phyloP scores from a whole-genome alignment of 129 eudicot genomes.

The Arctium lappa region DNA sequence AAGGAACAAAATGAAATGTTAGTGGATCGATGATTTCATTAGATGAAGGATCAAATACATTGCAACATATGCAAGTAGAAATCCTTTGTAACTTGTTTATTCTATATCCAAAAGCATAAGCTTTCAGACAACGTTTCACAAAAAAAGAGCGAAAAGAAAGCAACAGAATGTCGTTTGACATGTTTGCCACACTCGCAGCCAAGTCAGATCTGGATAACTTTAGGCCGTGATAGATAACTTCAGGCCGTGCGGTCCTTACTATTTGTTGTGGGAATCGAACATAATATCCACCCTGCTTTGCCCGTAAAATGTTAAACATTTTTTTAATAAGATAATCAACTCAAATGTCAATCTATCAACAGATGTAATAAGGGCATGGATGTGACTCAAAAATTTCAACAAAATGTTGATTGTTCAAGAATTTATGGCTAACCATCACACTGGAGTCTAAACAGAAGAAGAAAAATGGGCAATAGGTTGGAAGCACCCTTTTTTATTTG shows the following conservation, averaged over 20 bases:
- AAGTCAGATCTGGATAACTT: neutral
- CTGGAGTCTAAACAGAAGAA: neutral
- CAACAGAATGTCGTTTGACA: neutral
- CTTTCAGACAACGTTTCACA: neutral
- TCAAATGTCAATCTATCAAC: no score
- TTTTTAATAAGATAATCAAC: neutral
- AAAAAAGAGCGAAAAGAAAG: neutral
- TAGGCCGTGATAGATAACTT: no score
- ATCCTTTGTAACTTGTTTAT: neutral
- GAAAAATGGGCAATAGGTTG: neutral
- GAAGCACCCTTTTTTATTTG: neutral
- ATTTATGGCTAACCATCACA: no score
- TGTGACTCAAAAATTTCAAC: no score
- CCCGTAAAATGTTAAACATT: neutral
- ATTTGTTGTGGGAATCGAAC: no score
- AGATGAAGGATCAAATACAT: neutral
- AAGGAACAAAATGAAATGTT: neutral
- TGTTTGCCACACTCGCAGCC: neutral
- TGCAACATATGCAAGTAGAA: neutral
- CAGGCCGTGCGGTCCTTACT: no score
- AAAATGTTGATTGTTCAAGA: no score
- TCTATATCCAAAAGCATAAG: neutral
- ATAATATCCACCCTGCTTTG: no score
- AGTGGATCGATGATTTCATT: slow-evolving; percentile 12
- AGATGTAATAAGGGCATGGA: no score